A percentile compares a stretch with the other conserved stretches of the same genome.
phyloP scores from a whole-genome alignment of 1,139 yeast genomes.

The Pichia sp. region DNA sequence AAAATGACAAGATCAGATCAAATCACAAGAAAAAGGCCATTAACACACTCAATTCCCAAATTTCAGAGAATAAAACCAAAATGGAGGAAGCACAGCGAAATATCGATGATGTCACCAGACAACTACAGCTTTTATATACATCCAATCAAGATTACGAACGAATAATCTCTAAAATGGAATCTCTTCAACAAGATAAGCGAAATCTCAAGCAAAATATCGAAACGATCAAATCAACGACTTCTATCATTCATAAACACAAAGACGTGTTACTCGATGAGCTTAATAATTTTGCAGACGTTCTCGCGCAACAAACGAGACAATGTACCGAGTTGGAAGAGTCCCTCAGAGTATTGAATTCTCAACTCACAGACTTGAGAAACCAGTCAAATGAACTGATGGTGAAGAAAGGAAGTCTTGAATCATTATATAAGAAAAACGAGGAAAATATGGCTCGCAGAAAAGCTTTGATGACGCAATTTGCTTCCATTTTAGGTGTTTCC shows the following conservation, averaged over 20 bases:
- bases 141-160: constrained; percentile 80
- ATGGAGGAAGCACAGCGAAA: constrained; percentile 43
- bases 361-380: too few species aligned
- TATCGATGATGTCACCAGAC: constrained; percentile 46
- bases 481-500: too few species aligned
- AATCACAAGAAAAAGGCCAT: constrained; percentile 46
- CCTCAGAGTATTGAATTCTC: too few species aligned
- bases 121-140: constrained; percentile 60
- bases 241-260: constrained; percentile 41
- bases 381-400: constrained; percentile 38
- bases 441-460: constrained; percentile 26
- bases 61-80: constrained; percentile 41
- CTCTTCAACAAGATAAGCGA: constrained; percentile 40
- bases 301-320: constrained; percentile 33
- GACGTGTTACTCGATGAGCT: constrained; percentile 43
- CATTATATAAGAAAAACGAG: constrained; percentile 36
- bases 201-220: constrained; percentile 42
- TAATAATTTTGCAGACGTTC: constrained; percentile 44
- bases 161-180: constrained; percentile 57
- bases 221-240: constrained; percentile 40
- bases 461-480: too few species aligned
- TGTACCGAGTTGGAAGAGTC: constrained; percentile 21
- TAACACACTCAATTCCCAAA: constrained; percentile 36
- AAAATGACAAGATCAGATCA: constrained; percentile 69
- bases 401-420: constrained; percentile 51